Base-by-base conservation (phyloP, 2,329 filamentous ascomycete species). In the Epichloe typhina region DNA sequence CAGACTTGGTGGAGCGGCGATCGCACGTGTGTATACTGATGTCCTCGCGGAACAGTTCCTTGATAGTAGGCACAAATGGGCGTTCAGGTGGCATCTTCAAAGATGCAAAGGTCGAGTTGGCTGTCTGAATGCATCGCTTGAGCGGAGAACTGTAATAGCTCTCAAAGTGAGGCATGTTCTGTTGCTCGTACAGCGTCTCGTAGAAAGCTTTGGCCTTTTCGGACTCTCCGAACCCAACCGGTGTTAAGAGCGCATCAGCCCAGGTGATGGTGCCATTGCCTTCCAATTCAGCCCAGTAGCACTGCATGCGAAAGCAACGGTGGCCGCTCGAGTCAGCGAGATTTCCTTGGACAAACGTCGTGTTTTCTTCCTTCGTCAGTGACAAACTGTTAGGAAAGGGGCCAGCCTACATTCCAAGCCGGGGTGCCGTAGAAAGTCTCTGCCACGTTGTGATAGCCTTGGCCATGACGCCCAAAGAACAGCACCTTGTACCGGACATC, bases 1-100 rank as follows among this genome's bases (percentile, higher is more conserved):
- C 71, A 0, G 73, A 70, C 58, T 71, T 75, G 57, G 66, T 75
- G 21, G 74, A 75, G 9, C 83, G 72, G 33, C 76, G 72, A 64
- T 87, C 80, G 61, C 84, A 88, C 0, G 82, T 85, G 60, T 86
- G 83, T 41, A 80, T 76, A 50, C 75, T 80, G 50, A 86, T 77
- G 2, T 77, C 76, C 63, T 87, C 84, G 33, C 83, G 73, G 55
- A 86, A 69, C 37, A 75, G 62, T 58, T 86, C 83, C 64, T 84
- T 86, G 54, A 86, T 66, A 1, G 70, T 67, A 0, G 82, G 83
- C 2, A 64, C 62, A 56, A 84, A 86, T 0, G 72, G 74, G 11
- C 62, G 62, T 3, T 69, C 62, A 7, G 61, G 60, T 1, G 80
- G 79, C 2, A 84, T 60, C 2, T 68, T 57, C 2, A 86, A 68